These are phyloP conservation scores for Nepenthes gracilis DNA, from an alignment of 148 eudicot species.

Conservation along the genomic window DNA sequence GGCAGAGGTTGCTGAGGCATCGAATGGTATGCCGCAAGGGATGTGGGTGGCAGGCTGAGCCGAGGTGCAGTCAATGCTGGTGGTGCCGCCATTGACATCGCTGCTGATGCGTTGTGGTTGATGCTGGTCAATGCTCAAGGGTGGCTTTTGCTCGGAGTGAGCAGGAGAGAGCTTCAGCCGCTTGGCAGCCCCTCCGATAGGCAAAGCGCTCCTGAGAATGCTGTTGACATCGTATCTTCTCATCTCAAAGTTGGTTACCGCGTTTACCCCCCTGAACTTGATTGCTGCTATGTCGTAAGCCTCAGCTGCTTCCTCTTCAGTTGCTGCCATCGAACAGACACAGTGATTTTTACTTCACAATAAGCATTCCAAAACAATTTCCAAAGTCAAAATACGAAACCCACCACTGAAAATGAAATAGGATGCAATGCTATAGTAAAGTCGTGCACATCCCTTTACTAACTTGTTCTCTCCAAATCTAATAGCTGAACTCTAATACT, in stretches of 20 bases:
- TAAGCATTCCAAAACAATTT: too few relatives aligned
- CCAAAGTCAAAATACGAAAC: too few relatives aligned
- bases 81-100: constrained; percentile 14
- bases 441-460: too few relatives aligned
- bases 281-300: constrained; percentile 94
- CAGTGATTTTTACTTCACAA: too few relatives aligned
- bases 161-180: constrained; percentile 63
- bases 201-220: constrained; percentile 70
- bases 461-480: too few relatives aligned
- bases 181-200: constrained; percentile 83
- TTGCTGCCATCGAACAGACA: constrained; percentile 27
- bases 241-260: constrained; percentile 95
- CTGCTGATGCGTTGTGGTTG: constrained; percentile 8
- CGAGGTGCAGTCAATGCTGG: constrained; percentile 34
- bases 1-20: constrained; percentile 15
- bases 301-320: constrained; percentile 96
- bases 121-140: constrained; percentile 12
- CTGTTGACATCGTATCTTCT: constrained; percentile 80
- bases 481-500: too few relatives aligned
- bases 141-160: constrained; percentile 36
- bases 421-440: too few relatives aligned
- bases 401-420: too few relatives aligned
- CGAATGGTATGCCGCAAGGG: constrained; percentile 44
- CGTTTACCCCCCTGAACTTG: constrained; percentile 64
- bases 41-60: constrained; percentile 30